phyloP scores from a whole-genome alignment of 2,329 filamentous ascomycete genomes.

The Hypoxylon rubiginosum region DNA sequence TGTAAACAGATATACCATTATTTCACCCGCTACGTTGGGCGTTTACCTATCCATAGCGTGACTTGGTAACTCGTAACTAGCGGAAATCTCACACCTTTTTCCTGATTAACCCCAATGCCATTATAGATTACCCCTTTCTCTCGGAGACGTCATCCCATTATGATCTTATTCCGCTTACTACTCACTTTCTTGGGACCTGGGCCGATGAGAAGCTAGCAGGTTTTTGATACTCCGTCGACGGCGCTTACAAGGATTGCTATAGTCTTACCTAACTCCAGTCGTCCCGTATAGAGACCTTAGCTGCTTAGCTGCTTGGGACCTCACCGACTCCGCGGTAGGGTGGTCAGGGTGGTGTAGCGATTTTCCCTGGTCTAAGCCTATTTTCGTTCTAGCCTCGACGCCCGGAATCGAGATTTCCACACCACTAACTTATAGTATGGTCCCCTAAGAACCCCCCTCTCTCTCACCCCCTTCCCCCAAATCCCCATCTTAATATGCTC shows the following conservation, averaged over 20 bases:
- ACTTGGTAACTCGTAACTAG: neutral
- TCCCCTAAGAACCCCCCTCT: neutral
- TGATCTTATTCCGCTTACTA: conserved; percentile 8
- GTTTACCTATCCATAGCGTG: conserved; percentile 10
- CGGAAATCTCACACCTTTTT: conserved; percentile 3
- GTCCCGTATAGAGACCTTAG: neutral
- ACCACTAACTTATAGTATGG: neutral
- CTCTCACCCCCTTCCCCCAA: neutral
- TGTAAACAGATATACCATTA: conserved; percentile 35
- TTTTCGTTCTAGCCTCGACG: conserved; percentile 19
- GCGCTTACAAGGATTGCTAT: conserved; percentile 4
- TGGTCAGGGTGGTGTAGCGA: neutral
- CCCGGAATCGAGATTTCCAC: conserved; percentile 30
- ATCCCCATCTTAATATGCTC: no score
- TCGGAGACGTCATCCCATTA: conserved; percentile 6
- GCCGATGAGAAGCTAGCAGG: neutral
- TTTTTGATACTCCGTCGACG: conserved; percentile 6
- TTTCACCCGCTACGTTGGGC: neutral
- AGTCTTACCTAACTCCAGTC: neutral
- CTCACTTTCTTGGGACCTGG: neutral
- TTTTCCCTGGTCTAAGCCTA: conserved; percentile 5
- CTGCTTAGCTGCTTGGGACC: neutral
- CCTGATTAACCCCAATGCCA: conserved; percentile 6
- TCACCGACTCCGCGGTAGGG: neutral
- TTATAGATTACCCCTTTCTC: neutral